Conservation (phyloP, 2,329 filamentous ascomycete species). For the Cytospora piceae region DNA sequence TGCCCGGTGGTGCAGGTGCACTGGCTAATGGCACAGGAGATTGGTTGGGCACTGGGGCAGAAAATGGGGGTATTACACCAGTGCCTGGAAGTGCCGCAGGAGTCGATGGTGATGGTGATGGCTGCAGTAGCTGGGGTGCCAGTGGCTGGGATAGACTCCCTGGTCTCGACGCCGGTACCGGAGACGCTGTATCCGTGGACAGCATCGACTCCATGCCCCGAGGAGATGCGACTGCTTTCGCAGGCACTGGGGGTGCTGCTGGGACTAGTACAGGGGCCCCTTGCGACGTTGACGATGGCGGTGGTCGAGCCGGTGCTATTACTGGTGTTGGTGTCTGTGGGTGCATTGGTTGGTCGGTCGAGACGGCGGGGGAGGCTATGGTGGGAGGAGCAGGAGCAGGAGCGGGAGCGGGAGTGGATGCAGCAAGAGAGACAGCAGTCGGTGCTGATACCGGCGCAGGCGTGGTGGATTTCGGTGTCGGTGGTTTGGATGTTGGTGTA, state of each 20-base stretch:
- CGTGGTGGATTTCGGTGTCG: constrained; percentile 36
- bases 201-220: constrained; percentile 38
- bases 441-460: constrained; percentile 31
- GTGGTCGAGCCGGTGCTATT: constrained; percentile 31
- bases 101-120: constrained; percentile 39
- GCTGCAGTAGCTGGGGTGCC: constrained; percentile 31
- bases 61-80: constrained; percentile 34
- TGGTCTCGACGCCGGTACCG: constrained; percentile 27
- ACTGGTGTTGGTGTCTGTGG: constrained; percentile 30
- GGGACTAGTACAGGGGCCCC: constrained; percentile 24
- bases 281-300: constrained; percentile 16
- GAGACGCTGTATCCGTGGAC: constrained; percentile 31
- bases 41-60: constrained; percentile 28
- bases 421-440: constrained; percentile 32
- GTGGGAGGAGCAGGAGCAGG: constrained; percentile 32
- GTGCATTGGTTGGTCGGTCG: constrained; percentile 10
- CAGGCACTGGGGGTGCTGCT: constrained; percentile 26
- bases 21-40: constrained; percentile 28
- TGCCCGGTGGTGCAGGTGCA: constrained; percentile 24
- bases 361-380: background rate
- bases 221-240: constrained; percentile 35
- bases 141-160: constrained; percentile 9
- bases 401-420: constrained; percentile 30
- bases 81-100: constrained; percentile 27
- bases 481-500: constrained; percentile 38